Base-by-base conservation (phyloP, 2,329 filamentous ascomycete genomes). In the Paecilomyces sp. region DNA sequence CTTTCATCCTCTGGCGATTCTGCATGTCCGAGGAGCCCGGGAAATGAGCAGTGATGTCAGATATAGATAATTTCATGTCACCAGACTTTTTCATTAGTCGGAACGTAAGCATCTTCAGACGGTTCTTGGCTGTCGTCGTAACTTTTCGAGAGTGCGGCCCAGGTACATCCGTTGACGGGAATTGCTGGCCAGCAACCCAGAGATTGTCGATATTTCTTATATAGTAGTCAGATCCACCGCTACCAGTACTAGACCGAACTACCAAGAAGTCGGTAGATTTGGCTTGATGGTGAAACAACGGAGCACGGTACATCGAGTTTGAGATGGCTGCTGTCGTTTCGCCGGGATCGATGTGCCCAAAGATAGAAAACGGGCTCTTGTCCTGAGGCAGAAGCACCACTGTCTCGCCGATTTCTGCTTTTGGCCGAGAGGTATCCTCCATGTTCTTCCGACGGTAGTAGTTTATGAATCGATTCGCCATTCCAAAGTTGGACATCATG, bases 391-490 rank as follows among this genome's bases (percentile, higher is more conserved):
- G 82, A 34, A 99, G 82, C 13, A 96, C 88, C 55, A 89, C 88
- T 2, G 90, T 90, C 76, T 99, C 94, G 60, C 94, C 94, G 62
- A 99, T 84, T 3, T 96, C 91, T 61, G 83, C 74, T 78, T 92
- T 95, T 0, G 91, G 89, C 1, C 90, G 83, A 57, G 85, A 83
- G 55, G 86, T 85, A 62, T 94, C 90, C 54, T 95, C 90, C 34
- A 77, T 85, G 70, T 91, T 89, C 68, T 91, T 91, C 61, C 92
- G 87, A 47, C 91, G 89, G 72, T 97, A 97, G 75, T 97, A 99
- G 74, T 99, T 97, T 79, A 97, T 91, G 60, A 99, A 84, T 57
- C 92, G 89, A 73, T 89, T 96, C 57, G 92, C 92, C 94, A 99
- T 99, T 65, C 93, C 94, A 69, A 97, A 96, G 71, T 96, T 97